Evolutionary conservation across 257 asterid species (phyloP), one percentile per base, ranked within the genome.

Genomic region (Solanum clarkiae): DNA sequence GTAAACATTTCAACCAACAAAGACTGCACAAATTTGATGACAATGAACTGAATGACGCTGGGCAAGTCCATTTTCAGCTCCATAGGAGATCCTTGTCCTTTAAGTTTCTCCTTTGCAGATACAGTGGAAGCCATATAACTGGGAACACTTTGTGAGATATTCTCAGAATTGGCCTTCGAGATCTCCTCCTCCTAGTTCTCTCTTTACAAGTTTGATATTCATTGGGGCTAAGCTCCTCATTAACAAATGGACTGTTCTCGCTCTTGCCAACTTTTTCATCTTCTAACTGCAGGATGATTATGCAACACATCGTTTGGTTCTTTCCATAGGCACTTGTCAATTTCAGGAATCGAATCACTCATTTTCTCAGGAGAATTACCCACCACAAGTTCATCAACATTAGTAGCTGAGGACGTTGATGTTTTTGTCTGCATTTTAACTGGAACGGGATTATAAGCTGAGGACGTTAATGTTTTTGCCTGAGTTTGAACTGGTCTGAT

Each of bases 101-200:
- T 93, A 70, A 96, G 99, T 92, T 95, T 96, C 47, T 98, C 99
- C 89, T 95, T 96, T 24, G 98, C 99, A 70, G 98, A 96, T 88
- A 90, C 90, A 44, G 98, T 96, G 26, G 98, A 97, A 5, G 94
- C 95, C 99, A 96, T 96, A 86, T 96, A 96, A 86, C 99, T 95
- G 12, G 99, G 98, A 86, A 96, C 77, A 84, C 91, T 91, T 47
- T 93, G 93, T 8, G 94, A 91, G 80, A 91, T 87, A 85, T 91
- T 95, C 86, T 94, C 99, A 51, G 91, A 74, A 84, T 88, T 86
- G 82, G 94, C 99, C 60, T 90, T 92, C 91, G 93, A 32, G 98
- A 94, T 86, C 91, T 91, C 91, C 97, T 94, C 89, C 94, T 93
- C 86, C 92, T 85, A 79, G 85, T 60, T 85, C 91, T 94, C 74